Conservation (phyloP, 1,139 yeast genomes). For the Pichia sp. region DNA sequence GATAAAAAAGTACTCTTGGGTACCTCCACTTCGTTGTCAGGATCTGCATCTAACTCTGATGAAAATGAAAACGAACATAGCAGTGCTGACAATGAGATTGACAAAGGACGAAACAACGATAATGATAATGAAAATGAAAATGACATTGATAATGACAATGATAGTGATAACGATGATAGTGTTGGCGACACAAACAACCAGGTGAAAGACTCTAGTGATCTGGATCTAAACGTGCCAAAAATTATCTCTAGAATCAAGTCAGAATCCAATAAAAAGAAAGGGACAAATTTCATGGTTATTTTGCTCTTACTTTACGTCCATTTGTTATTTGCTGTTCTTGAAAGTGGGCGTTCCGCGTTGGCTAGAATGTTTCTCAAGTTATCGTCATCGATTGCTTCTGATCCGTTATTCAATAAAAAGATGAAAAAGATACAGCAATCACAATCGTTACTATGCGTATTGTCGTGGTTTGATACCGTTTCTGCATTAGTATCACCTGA, state of each 20-base stretch:
- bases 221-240: slow-evolving; percentile 30
- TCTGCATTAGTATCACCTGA: slow-evolving; percentile 53
- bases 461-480: slow-evolving; percentile 56
- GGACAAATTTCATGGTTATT: slow-evolving; percentile 47
- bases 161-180: slow-evolving; percentile 2
- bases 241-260: slow-evolving; percentile 35
- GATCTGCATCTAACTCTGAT: background rate
- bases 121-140: background rate
- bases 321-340: slow-evolving; percentile 46
- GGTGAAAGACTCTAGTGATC: slow-evolving; percentile 14
- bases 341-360: slow-evolving; percentile 49
- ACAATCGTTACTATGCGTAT: slow-evolving; percentile 43
- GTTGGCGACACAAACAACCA: slow-evolving; percentile 15
- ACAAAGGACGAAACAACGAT: background rate
- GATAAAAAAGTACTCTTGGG: background rate
- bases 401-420: slow-evolving; percentile 33
- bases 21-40: background rate
- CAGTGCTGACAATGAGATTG: slow-evolving; percentile 4
- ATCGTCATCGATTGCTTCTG: slow-evolving; percentile 47
- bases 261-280: slow-evolving; percentile 32
- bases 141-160: background rate
- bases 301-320: slow-evolving; percentile 50
- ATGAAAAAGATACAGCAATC: slow-evolving; percentile 44
- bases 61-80: slow-evolving; percentile 9
- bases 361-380: slow-evolving; percentile 45